phyloP scores from a whole-genome alignment of 2,329 filamentous ascomycete species.

The Calonectria pseudoreteaudii region DNA sequence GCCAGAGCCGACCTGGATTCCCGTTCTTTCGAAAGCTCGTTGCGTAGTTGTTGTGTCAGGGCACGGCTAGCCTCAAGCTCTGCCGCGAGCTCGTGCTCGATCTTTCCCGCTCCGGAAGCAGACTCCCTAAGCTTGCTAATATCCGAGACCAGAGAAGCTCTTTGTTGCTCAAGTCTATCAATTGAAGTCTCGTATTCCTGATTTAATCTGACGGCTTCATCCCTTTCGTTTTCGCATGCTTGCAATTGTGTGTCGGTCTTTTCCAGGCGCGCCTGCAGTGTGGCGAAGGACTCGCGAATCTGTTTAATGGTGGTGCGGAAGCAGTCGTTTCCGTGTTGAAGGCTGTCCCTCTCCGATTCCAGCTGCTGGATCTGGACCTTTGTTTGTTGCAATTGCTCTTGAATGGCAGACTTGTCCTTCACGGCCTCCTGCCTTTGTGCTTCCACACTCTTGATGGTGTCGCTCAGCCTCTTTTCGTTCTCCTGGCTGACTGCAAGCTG shows the following conservation, averaged over 20 bases:
- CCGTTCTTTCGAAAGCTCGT: neutral
- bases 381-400: neutral
- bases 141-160: neutral
- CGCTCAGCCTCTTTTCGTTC: neutral
- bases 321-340: neutral
- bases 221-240: neutral
- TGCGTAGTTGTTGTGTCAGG: no score
- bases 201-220: neutral
- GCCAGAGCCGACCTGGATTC: neutral
- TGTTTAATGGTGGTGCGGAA: conserved; percentile 1
- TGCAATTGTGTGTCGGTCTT: neutral
- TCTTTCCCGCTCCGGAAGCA: neutral
- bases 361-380: neutral
- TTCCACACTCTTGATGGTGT: neutral
- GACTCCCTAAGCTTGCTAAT: neutral
- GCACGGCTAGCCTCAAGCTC: neutral
- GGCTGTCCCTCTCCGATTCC: neutral
- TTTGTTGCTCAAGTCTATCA: neutral
- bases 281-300: neutral
- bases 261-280: neutral
- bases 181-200: neutral
- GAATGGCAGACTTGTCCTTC: neutral
- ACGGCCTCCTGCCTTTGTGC: neutral
- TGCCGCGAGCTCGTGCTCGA: neutral
- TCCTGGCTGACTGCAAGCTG: neutral